Percentiles rank a stretch among this genome's conserved stretches.
These are phyloP conservation scores for Iberis pinnata DNA, from an alignment of 345 rosid genomes.

Conservation along the genomic window DNA sequence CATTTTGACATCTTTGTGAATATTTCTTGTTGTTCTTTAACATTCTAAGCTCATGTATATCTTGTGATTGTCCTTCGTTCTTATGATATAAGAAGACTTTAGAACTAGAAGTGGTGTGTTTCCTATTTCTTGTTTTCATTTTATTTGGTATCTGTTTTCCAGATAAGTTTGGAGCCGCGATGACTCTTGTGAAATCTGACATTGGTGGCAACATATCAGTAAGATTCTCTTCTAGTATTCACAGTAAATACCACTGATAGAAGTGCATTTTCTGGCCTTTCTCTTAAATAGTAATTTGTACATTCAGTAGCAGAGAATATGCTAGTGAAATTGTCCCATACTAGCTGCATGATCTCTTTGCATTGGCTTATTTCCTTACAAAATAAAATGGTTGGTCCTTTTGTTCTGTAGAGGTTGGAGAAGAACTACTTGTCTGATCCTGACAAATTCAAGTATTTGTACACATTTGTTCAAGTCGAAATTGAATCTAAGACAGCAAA, in stretches of 20 bases:
- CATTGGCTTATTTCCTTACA: conserved; percentile 2
- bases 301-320: neutral
- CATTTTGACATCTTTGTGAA: too few relatives aligned
- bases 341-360: neutral
- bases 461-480: conserved; percentile 75
- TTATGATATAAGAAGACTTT: neutral
- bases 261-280: neutral
- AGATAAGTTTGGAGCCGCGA: conserved; percentile 93
- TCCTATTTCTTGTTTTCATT: conserved; percentile 1
- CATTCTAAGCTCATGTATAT: neutral
- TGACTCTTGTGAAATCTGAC: conserved; percentile 84
- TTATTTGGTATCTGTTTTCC: conserved; percentile 4
- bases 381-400: neutral
- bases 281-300: too few relatives aligned
- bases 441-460: conserved; percentile 50
- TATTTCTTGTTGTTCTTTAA: neutral
- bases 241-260: too few relatives aligned
- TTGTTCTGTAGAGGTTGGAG: conserved; percentile 70
- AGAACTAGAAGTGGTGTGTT: conserved; percentile 7
- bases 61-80: neutral
- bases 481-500: conserved; percentile 68
- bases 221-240: conserved; percentile 6
- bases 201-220: conserved; percentile 87
- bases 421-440: conserved; percentile 62
- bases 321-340: neutral